Evolutionary conservation across 2,329 filamentous ascomycete species (phyloP).

Genomic region (Colletotrichum ledebouriae): DNA sequence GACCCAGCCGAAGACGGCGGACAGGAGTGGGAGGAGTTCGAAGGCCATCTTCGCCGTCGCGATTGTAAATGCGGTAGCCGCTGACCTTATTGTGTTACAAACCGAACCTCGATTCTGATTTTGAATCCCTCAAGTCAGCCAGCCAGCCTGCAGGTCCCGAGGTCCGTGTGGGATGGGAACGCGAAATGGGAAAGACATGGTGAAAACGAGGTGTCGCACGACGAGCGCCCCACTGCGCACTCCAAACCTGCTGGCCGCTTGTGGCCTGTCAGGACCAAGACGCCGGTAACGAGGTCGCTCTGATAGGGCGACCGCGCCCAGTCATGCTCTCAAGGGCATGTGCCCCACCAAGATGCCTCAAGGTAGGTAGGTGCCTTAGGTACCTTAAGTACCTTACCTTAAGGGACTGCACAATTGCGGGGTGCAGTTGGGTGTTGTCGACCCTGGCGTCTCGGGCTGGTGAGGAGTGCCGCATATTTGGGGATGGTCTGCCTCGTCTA

Average conservation of each 20-base stretch:
- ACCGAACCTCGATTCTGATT: background rate
- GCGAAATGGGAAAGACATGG: background rate
- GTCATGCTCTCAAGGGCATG: background rate
- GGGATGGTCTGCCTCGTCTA: background rate
- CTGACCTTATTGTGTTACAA: background rate
- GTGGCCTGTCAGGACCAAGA: conserved; percentile 2
- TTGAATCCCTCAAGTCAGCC: conserved; percentile 8
- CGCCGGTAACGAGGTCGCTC: conserved; percentile 30
- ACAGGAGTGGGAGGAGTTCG: conserved; percentile 63
- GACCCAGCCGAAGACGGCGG: conserved; percentile 78
- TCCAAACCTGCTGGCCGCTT: too few species aligned
- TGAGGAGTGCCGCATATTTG: background rate
- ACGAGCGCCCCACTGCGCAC: background rate
- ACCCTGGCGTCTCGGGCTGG: background rate
- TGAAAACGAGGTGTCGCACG: background rate
- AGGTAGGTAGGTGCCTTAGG: too few species aligned
- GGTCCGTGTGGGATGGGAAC: background rate
- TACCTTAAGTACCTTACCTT: background rate
- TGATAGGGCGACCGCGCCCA: background rate
- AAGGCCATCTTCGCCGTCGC: conserved; percentile 38
- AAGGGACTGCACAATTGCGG: conserved; percentile 10
- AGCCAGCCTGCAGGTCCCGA: conserved; percentile 21
- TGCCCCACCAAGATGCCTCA: conserved; percentile 15
- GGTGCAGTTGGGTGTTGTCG: conserved; percentile 20
- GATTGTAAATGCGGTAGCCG: background rate